A percentile compares a stretch with the other conserved stretches of the same genome.
Evolutionary conservation across 1,139 yeast genomes (phyloP).

Genomic region (Pichia sp.): DNA sequence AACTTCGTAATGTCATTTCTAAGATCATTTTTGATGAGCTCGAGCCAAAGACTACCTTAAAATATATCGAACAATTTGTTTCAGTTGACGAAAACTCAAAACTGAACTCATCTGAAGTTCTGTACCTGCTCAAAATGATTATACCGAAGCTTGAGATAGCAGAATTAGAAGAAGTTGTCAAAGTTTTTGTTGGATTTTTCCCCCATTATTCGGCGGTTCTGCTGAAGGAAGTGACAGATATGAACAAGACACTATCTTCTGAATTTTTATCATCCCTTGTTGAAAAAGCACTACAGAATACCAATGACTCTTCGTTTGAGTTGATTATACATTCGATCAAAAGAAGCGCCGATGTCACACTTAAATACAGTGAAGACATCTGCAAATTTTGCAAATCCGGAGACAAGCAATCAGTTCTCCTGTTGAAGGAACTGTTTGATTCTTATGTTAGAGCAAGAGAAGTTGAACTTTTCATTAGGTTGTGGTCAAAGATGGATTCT

Average conservation of each 20-base stretch:
- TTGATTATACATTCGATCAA: constrained; percentile 14
- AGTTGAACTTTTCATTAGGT: constrained; percentile 37
- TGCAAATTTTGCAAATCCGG: constrained; percentile 8
- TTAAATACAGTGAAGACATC: constrained; percentile 13
- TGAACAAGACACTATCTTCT: constrained; percentile 21
- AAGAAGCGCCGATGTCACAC: constrained; percentile 23
- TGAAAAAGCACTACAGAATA: constrained; percentile 10
- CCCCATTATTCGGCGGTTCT: constrained; percentile 15
- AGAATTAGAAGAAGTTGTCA: constrained; percentile 17
- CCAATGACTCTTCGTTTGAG: constrained; percentile 5
- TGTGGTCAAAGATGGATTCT: constrained; percentile 36
- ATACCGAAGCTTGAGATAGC: constrained; percentile 13
- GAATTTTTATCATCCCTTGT: constrained; percentile 20
- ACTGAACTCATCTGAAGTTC: constrained; percentile 7
- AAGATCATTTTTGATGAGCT: constrained; percentile 4
- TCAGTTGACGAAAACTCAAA: constrained; percentile 9
- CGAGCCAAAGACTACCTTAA: constrained; percentile 7
- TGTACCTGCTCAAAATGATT: constrained; percentile 12
- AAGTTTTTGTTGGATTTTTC: constrained; percentile 10
- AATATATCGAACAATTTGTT: constrained; percentile 16
- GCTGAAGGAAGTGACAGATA: constrained; percentile 14
- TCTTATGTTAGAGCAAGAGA: constrained; percentile 56
- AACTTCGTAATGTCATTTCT: too few species aligned
- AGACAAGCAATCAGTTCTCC: constrained; percentile 17
- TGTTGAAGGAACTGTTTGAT: constrained; percentile 31